phyloP scores from a whole-genome alignment of 2,329 filamentous ascomycete species.

The Fusarium incarnatum region DNA sequence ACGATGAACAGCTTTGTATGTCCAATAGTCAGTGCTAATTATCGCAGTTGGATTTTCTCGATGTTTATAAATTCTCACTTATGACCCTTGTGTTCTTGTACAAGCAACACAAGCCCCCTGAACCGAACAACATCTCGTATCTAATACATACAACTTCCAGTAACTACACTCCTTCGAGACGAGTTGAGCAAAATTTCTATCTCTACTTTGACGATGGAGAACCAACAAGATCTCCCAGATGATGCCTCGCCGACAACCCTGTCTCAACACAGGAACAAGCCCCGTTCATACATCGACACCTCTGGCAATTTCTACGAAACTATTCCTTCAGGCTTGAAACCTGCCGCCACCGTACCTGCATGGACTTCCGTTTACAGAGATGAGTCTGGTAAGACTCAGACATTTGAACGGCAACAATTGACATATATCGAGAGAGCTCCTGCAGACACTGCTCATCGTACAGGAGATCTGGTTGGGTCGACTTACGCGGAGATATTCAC shows the following conservation, averaged over 20 bases:
- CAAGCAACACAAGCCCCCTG: neutral
- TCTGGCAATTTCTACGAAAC: neutral
- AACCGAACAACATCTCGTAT: neutral
- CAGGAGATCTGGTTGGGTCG: too few relatives aligned
- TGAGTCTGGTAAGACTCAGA: neutral
- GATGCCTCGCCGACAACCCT: neutral
- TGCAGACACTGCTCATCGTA: neutral
- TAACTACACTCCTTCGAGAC: neutral
- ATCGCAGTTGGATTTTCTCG: too few relatives aligned
- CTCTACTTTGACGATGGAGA: neutral
- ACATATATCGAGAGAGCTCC: neutral
- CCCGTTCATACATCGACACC: neutral
- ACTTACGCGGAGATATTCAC: neutral
- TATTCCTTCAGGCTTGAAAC: neutral
- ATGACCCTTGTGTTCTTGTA: neutral
- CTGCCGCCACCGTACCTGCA: neutral
- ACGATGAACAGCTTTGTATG: neutral
- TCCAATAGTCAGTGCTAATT: neutral
- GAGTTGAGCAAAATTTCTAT: too few relatives aligned
- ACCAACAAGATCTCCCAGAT: rapidly evolving
- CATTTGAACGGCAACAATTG: too few relatives aligned
- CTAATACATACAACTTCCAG: neutral
- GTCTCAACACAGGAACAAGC: neutral
- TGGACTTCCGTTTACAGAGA: neutral
- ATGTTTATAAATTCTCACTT: neutral